Percentiles rank a stretch among this genome's conserved stretches.
Conservation (phyloP, 2,329 filamentous ascomycete species). For the Cercospora zeina region DNA sequence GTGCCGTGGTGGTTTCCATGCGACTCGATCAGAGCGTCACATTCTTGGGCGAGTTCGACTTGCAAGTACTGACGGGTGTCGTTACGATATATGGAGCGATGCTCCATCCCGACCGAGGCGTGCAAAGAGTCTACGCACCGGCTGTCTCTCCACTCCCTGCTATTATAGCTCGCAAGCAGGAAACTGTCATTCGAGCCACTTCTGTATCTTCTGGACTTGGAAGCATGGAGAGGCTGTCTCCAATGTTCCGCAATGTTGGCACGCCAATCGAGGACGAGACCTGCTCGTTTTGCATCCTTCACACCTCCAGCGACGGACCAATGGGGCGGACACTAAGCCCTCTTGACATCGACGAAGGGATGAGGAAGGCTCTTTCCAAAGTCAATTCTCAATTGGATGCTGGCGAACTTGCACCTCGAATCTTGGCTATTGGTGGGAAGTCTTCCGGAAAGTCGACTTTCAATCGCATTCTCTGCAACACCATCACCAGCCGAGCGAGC, state of each 20-base stretch:
- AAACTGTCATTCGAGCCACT: conserved; percentile 59
- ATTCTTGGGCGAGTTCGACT: conserved; percentile 64
- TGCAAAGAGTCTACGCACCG: conserved; percentile 62
- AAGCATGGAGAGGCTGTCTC: conserved; percentile 61
- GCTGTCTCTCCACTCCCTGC: conserved; percentile 70
- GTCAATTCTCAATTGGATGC: conserved; percentile 43
- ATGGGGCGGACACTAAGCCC: conserved; percentile 31
- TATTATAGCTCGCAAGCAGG: conserved; percentile 51
- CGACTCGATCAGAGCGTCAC: conserved; percentile 40
- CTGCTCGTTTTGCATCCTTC: conserved; percentile 41
- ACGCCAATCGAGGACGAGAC: conserved; percentile 45
- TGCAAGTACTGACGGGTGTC: conserved; percentile 62
- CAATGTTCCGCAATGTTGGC: conserved; percentile 68
- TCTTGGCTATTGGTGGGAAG: conserved; percentile 69
- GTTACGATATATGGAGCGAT: conserved; percentile 66
- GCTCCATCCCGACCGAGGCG: conserved; percentile 48
- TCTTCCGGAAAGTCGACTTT: conserved; percentile 77
- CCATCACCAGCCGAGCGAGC: conserved; percentile 56
- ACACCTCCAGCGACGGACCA: conserved; percentile 33
- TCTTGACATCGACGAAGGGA: conserved; percentile 35
- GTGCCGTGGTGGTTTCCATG: conserved; percentile 29
- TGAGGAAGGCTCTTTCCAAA: conserved; percentile 43
- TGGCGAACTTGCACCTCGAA: conserved; percentile 37
- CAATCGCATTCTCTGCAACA: conserved; percentile 65
- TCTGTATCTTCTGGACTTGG: conserved; percentile 53